Evolutionary conservation across 768 basidiomycete species (phyloP), one percentile per base, ranked within the genome.

Genomic region (Naganishia friedmannii): DNA sequence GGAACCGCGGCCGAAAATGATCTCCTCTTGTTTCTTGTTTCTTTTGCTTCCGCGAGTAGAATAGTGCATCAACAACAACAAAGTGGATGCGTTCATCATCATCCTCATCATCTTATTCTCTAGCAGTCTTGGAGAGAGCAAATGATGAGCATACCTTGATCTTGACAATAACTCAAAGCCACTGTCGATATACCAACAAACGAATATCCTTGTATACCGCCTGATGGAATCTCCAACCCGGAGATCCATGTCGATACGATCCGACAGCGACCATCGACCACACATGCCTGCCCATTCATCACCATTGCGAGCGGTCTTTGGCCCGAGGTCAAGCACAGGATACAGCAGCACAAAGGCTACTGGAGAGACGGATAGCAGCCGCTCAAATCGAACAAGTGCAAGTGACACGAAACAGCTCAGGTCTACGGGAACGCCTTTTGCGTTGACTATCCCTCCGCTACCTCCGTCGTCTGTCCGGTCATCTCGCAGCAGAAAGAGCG

Each of bases 1-100:
- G 34, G 12, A 37, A 4, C 34, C 6, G 34, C 34, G 34, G 34
- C 34, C 42, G 42, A 8, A 58, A 58, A 58, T 37, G 39, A 58
- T 42, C 9, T 5, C 42, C 15, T 15, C 7, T 42, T 42, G 2
- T 17, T 8, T 42, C 42, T 42, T 15, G 42, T 42, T 42, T 2
- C 15, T 8, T 42, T 42, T 42, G 42, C 42, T 42, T 42, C 42
- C 42, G 42, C 42, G 42, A 8, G 42, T 42, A 42, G 57, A 37
- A n/a, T 1, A 12, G 46, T 63, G 60, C 15, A n/a, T 63, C 60
- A 63, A 63, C 60, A 63, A 63, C 60, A 63, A 42, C 60, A 63
- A 60, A 29, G 39, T 45, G 3, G 48, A 51, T 51, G 48, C 23
- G n/a, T 46, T 63, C 60, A 63, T 63, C 60, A 45, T 28, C 60